These are phyloP conservation scores for Ormosia emarginata DNA, from an alignment of 306 rosid genomes.

Conservation along the genomic window DNA sequence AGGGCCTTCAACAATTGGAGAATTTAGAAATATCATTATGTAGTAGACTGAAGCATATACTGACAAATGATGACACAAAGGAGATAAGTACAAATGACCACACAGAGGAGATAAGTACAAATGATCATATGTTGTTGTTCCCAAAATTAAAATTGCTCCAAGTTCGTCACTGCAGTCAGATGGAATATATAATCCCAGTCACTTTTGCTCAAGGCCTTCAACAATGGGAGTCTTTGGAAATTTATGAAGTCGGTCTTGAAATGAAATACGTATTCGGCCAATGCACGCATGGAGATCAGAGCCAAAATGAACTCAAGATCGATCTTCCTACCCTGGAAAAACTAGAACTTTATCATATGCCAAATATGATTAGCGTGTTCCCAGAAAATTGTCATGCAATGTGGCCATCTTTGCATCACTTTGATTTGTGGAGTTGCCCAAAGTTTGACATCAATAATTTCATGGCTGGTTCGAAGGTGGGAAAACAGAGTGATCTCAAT, in stretches of 20 bases:
- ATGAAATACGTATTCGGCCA: slow-evolving; percentile 18
- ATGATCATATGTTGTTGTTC: slow-evolving; percentile 1
- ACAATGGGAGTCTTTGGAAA: background rate
- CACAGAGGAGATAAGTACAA: background rate
- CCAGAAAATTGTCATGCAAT: background rate
- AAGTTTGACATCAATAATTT: background rate
- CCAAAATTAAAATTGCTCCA: slow-evolving; percentile 7
- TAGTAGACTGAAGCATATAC: too few relatives aligned
- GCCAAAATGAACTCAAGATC: background rate
- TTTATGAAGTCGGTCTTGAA: background rate
- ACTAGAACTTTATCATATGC: background rate
- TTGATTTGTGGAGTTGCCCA: background rate
- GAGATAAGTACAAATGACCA: background rate
- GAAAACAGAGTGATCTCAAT: too few relatives aligned
- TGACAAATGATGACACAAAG: background rate
- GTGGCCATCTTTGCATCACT: slow-evolving; percentile 1
- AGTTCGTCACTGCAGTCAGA: background rate
- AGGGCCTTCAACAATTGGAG: too few relatives aligned
- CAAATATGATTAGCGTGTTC: slow-evolving; percentile 8
- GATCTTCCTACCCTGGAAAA: background rate
- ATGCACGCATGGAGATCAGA: background rate
- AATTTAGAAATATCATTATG: too few relatives aligned
- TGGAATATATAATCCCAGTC: slow-evolving; percentile 20
- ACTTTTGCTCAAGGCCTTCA: slow-evolving; percentile 10
- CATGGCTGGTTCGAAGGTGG: too few relatives aligned